Evolutionary conservation across 2,329 filamentous ascomycete species (phyloP).

Genomic region (Pyrenophora tritici-repentis): DNA sequence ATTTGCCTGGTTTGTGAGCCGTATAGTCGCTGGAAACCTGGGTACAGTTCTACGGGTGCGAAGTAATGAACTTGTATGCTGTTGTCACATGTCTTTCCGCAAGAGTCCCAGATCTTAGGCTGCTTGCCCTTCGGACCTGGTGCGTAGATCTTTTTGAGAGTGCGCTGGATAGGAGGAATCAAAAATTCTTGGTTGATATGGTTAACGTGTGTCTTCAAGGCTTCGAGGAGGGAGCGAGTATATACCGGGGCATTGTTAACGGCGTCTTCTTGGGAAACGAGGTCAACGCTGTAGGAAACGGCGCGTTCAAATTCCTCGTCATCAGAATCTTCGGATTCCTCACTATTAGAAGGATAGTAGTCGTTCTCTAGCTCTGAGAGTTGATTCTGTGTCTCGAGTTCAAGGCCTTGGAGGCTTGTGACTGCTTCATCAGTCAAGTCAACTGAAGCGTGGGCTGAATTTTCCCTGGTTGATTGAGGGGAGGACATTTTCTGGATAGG

Average conservation of each 20-base stretch:
- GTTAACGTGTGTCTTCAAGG: not conserved
- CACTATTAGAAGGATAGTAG: too few species aligned
- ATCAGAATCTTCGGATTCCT: too few species aligned
- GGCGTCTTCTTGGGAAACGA: too few species aligned
- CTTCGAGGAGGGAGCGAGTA: conserved; percentile 4
- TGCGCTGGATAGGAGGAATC: not conserved
- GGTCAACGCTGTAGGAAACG: too few species aligned
- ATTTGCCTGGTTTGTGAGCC: not conserved
- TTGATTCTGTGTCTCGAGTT: too few species aligned
- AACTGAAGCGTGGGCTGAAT: too few species aligned
- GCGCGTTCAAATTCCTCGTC: too few species aligned
- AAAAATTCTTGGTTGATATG: not conserved
- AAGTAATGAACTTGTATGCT: conserved; percentile 4
- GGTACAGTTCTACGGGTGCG: conserved; percentile 11
- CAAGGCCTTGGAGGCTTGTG: too few species aligned
- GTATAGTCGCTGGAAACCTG: conserved; percentile 6
- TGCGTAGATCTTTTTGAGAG: not conserved
- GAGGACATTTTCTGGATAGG: too few species aligned
- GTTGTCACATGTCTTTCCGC: not conserved
- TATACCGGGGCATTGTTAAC: not conserved
- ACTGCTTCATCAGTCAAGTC: too few species aligned
- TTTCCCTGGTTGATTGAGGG: too few species aligned
- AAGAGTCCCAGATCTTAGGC: conserved; percentile 1
- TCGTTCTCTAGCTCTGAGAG: too few species aligned
- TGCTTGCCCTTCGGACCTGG: not conserved